phyloP scores from a whole-genome alignment of 2,329 filamentous ascomycete genomes.

The Ceratocystis colombiana region DNA sequence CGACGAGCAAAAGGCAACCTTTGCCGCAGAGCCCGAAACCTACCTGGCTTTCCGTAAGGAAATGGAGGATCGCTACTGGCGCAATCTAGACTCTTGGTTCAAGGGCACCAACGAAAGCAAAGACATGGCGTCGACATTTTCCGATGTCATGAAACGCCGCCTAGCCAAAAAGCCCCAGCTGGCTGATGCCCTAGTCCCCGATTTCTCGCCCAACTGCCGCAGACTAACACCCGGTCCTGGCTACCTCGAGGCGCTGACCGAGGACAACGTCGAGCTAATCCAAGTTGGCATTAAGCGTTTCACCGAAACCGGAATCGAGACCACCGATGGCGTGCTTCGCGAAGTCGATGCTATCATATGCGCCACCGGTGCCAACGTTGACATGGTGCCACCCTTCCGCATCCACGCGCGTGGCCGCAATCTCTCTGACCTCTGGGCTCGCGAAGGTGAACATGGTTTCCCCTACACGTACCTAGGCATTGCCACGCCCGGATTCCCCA shows the following conservation, averaged over 20 bases:
- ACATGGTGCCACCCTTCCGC: slow-evolving; percentile 50
- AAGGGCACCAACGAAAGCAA: slow-evolving; percentile 43
- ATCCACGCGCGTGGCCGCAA: slow-evolving; percentile 43
- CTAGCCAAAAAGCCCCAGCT: slow-evolving; percentile 47
- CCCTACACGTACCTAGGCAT: slow-evolving; percentile 59
- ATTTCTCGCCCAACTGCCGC: slow-evolving; percentile 55
- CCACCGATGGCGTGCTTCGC: slow-evolving; percentile 45
- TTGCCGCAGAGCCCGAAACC: slow-evolving; percentile 45
- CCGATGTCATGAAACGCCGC: slow-evolving; percentile 44
- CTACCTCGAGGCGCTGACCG: slow-evolving; percentile 54
- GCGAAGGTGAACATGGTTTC: slow-evolving; percentile 33
- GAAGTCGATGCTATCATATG: slow-evolving; percentile 57
- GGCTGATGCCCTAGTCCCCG: slow-evolving; percentile 46
- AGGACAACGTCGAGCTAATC: slow-evolving; percentile 54
- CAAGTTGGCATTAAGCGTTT: slow-evolving; percentile 47
- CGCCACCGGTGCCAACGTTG: slow-evolving; percentile 55
- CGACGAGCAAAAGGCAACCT: slow-evolving; percentile 47
- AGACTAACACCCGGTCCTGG: slow-evolving; percentile 56
- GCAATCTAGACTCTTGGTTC: slow-evolving; percentile 46
- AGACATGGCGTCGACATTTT: slow-evolving; percentile 40
- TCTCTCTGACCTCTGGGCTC: slow-evolving; percentile 47
- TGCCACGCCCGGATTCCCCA: slow-evolving; percentile 55
- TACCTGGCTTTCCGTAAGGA: slow-evolving; percentile 52
- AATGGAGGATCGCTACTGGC: slow-evolving; percentile 53
- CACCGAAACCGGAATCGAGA: slow-evolving; percentile 50